phyloP scores from a whole-genome alignment of 1,284 basidiomycete species.

The Gymnopus androsaceus region DNA sequence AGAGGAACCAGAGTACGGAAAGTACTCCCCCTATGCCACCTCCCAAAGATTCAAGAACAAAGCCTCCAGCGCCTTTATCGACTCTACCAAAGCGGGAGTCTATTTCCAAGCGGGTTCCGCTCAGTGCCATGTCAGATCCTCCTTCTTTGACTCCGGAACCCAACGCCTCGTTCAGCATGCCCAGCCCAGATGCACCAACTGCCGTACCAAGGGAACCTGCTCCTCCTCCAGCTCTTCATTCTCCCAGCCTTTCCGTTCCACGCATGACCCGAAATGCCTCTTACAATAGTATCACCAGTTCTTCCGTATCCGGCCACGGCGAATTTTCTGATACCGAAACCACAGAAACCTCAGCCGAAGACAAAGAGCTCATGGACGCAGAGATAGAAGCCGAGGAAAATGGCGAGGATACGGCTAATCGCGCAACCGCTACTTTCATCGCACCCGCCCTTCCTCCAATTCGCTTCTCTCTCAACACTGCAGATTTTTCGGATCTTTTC shows the following conservation, averaged over 20 bases:
- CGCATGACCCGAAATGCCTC: background rate
- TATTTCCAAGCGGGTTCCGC: background rate
- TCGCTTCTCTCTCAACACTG: conserved; percentile 77
- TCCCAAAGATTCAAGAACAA: conserved; percentile 46
- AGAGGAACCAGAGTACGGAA: background rate
- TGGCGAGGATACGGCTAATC: conserved; percentile 53
- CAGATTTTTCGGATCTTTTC: conserved; percentile 76
- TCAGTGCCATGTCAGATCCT: conserved; percentile 5
- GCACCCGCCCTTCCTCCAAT: conserved; percentile 81
- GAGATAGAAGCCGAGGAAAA: background rate
- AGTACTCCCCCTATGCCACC: conserved; percentile 48
- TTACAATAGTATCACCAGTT: background rate
- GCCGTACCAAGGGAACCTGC: too few relatives aligned
- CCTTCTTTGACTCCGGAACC: conserved; percentile 5
- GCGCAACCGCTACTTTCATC: conserved; percentile 70
- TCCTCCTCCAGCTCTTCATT: background rate
- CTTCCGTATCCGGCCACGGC: background rate
- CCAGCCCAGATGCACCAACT: too few relatives aligned
- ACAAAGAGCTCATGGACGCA: conserved; percentile 20
- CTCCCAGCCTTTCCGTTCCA: background rate
- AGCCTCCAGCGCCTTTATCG: conserved; percentile 13
- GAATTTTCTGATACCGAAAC: conserved; percentile 13
- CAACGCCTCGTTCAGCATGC: background rate
- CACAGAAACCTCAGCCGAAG: conserved; percentile 17
- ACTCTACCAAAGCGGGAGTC: background rate